Conservation (phyloP, 768 basidiomycete genomes). For the Leccinum fibrillosum region DNA sequence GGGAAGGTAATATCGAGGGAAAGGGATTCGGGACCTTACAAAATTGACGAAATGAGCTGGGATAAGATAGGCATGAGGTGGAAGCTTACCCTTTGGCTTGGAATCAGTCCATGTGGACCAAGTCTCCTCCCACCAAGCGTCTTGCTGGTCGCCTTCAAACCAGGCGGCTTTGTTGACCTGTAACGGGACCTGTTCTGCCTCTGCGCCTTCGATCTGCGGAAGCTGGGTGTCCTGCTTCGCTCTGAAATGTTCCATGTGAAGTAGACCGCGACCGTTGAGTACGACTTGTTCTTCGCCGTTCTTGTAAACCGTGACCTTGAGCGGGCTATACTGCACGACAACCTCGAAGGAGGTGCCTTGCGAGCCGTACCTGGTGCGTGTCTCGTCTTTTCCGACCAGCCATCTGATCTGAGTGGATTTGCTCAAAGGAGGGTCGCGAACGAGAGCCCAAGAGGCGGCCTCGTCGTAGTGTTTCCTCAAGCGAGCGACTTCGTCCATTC, state of each 20-base stretch:
- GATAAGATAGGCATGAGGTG: neutral
- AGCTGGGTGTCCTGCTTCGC: slow-evolving; percentile 47
- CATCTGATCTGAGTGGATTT: slow-evolving; percentile 48
- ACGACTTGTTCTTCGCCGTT: slow-evolving; percentile 82
- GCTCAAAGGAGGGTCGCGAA: slow-evolving; percentile 66
- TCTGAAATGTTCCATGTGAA: slow-evolving; percentile 99
- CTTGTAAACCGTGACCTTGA: slow-evolving; percentile 69
- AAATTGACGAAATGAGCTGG: slow-evolving; percentile 5
- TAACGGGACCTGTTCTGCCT: slow-evolving; percentile 51
- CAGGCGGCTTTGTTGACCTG: slow-evolving; percentile 57
- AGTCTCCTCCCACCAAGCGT: slow-evolving; percentile 86
- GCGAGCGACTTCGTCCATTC: slow-evolving; percentile 86
- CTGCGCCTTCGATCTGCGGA: slow-evolving; percentile 36
- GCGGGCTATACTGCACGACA: slow-evolving; percentile 68
- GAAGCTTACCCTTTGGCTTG: slow-evolving; percentile 84
- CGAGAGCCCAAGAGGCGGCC: slow-evolving; percentile 84
- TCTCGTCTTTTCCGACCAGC: slow-evolving; percentile 61
- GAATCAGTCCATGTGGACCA: slow-evolving; percentile 87
- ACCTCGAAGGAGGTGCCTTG: slow-evolving; percentile 62
- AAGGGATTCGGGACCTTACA: slow-evolving; percentile 89
- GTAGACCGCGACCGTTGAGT: slow-evolving; percentile 81
- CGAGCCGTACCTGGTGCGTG: slow-evolving; percentile 62
- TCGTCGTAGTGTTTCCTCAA: slow-evolving; percentile 88
- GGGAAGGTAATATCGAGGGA: slow-evolving; percentile 94
- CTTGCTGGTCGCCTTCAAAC: slow-evolving; percentile 88